Percentiles rank a stretch among this genome's conserved stretches.
Conservation (phyloP, 2,329 filamentous ascomycete genomes). For the Apiospora phragmitis region DNA sequence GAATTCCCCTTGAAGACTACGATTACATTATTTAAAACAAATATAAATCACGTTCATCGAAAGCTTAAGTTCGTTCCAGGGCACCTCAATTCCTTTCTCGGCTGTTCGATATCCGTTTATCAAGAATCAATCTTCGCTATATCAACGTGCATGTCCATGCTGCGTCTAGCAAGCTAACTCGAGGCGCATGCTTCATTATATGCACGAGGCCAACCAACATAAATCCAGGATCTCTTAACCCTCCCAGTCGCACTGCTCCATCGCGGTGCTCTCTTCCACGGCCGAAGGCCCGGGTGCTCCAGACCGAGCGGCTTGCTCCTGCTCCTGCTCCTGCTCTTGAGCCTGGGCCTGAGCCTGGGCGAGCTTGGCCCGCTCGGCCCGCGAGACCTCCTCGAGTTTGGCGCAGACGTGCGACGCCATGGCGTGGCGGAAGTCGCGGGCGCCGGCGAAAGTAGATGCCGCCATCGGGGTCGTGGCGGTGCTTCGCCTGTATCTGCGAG, state of each 20-base stretch:
- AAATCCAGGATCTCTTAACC: neutral
- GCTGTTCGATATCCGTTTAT: neutral
- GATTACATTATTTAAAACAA: neutral
- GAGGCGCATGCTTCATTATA: neutral
- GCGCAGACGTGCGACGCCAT: neutral
- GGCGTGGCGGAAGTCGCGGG: neutral
- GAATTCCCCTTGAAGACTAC: neutral
- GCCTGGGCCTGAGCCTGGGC: neutral
- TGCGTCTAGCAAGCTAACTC: neutral
- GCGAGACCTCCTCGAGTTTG: neutral
- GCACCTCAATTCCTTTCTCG: neutral
- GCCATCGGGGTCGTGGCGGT: conserved; percentile 5
- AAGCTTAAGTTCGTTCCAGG: neutral
- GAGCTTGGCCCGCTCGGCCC: neutral
- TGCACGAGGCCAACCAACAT: neutral
- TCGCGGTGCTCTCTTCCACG: neutral
- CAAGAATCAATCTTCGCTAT: neutral
- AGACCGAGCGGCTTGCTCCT: neutral
- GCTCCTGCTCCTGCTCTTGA: neutral
- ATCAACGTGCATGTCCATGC: neutral
- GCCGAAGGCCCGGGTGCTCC: neutral
- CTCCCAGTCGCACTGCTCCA: neutral
- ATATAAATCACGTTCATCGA: neutral
- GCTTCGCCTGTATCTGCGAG: neutral
- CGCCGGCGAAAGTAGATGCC: neutral